Conservation (phyloP, 371 early-diverging fungal genomes). For the Mucor ambiguus region DNA sequence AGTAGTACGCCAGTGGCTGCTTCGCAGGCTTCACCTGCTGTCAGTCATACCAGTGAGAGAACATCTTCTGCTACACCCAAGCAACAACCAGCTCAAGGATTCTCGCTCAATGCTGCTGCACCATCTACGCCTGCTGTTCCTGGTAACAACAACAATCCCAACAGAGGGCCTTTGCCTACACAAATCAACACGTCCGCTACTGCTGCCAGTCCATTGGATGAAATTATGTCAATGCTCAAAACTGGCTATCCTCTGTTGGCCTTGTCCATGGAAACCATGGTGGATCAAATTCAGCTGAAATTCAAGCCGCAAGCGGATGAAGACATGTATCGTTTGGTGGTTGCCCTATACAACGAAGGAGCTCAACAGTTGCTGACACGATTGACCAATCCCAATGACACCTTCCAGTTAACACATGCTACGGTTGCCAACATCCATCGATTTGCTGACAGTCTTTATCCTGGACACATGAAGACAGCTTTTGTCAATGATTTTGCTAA, state of each 20-base stretch:
- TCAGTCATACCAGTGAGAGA: conserved; percentile 6
- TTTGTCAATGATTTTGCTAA: conserved; percentile 91
- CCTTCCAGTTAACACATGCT: conserved; percentile 65
- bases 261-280: conserved; percentile 96
- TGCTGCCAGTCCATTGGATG: conserved; percentile 79
- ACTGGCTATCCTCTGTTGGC: conserved; percentile 94
- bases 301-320: conserved; percentile 94
- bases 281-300: conserved; percentile 91
- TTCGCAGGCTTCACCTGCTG: conserved; percentile 8
- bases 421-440: conserved; percentile 83
- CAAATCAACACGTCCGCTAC: conserved; percentile 19
- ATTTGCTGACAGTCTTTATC: conserved; percentile 84
- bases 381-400: conserved; percentile 68
- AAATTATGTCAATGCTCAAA: conserved; percentile 95
- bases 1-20: not conserved
- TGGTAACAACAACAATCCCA: not conserved
- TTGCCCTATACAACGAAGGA: conserved; percentile 87
- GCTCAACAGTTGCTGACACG: conserved; percentile 74
- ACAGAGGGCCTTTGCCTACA: conserved; percentile 6
- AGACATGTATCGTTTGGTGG: conserved; percentile 93
- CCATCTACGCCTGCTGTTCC: not conserved
- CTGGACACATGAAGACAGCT: conserved; percentile 74
- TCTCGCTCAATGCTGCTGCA: not conserved
- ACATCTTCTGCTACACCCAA: not conserved
- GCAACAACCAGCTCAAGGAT: not conserved